Conservation (phyloP, 495 filamentous ascomycete genomes). For the Xylaria castorea region DNA sequence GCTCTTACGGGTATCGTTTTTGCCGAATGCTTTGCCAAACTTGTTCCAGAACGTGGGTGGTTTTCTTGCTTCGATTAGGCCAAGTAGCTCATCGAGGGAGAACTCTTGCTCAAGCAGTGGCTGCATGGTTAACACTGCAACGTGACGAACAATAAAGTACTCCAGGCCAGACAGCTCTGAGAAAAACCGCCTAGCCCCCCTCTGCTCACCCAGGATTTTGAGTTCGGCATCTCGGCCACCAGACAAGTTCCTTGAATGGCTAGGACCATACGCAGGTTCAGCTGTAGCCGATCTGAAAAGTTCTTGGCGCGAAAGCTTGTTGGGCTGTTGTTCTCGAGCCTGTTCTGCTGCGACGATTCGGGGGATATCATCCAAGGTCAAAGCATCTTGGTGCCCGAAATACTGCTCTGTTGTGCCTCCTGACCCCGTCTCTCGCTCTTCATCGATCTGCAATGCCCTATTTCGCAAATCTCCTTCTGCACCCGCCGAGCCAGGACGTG, state of each 20-base stretch:
- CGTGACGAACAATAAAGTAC: slow-evolving; percentile 95
- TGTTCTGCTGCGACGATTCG: slow-evolving; percentile 95
- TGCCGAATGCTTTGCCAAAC: slow-evolving; percentile 90
- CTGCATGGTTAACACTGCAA: slow-evolving; percentile 95
- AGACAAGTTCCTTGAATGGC: slow-evolving; percentile 81
- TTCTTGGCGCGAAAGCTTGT: slow-evolving; percentile 74
- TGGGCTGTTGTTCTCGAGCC: slow-evolving; percentile 88
- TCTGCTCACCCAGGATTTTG: slow-evolving; percentile 55
- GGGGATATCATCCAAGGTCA: slow-evolving; percentile 97
- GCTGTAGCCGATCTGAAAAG: slow-evolving; percentile 69
- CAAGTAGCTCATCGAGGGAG: slow-evolving; percentile 91
- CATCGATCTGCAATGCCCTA: slow-evolving; percentile 77
- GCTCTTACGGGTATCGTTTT: slow-evolving; percentile 76
- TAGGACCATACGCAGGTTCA: slow-evolving; percentile 71
- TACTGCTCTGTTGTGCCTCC: slow-evolving; percentile 77
- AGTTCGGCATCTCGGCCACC: slow-evolving; percentile 63
- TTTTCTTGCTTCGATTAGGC: slow-evolving; percentile 91
- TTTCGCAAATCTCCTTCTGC: slow-evolving; percentile 64
- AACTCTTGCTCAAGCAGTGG: slow-evolving; percentile 89
- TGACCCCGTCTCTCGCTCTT: slow-evolving; percentile 78
- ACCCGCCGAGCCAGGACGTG: slow-evolving; percentile 80
- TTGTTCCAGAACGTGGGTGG: slow-evolving; percentile 92
- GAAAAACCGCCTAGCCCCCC: slow-evolving; percentile 80
- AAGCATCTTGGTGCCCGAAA: slow-evolving; percentile 87
- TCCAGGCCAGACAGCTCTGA: slow-evolving; percentile 95